phyloP scores from a whole-genome alignment of 495 filamentous ascomycete species.

The Hyaloscypha hepaticicola region DNA sequence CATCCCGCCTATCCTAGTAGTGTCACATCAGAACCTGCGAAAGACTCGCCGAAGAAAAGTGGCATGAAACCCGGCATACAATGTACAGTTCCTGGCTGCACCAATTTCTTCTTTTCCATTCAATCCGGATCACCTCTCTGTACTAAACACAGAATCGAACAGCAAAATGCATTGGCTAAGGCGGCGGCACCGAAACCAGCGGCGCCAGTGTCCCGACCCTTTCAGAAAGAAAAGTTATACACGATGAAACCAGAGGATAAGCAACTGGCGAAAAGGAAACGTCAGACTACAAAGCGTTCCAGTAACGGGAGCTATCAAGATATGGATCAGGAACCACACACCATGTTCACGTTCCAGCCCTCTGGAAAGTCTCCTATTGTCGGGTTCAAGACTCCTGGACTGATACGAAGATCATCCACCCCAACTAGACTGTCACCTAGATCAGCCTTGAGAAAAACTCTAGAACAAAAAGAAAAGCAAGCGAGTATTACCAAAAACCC shows the following conservation, averaged over 20 bases:
- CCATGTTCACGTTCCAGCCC: neutral
- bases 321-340: neutral
- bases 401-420: neutral
- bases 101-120: neutral
- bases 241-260: constrained; percentile 16
- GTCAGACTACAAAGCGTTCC: constrained; percentile 1
- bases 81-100: neutral
- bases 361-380: neutral
- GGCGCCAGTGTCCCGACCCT: neutral
- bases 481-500: neutral
- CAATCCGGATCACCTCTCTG: neutral
- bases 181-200: neutral
- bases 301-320: neutral
- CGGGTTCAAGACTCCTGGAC: neutral
- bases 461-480: neutral
- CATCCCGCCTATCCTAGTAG: neutral
- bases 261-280: constrained; percentile 5
- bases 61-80: neutral
- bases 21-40: neutral
- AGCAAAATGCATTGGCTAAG: neutral
- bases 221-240: constrained; percentile 13
- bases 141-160: neutral
- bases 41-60: neutral
- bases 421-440: neutral
- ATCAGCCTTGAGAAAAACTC: neutral